A percentile compares a stretch with the other conserved stretches of the same genome.
Evolutionary conservation across 495 filamentous ascomycete genomes (phyloP).

Genomic region (Penicillium maclennaniae): DNA sequence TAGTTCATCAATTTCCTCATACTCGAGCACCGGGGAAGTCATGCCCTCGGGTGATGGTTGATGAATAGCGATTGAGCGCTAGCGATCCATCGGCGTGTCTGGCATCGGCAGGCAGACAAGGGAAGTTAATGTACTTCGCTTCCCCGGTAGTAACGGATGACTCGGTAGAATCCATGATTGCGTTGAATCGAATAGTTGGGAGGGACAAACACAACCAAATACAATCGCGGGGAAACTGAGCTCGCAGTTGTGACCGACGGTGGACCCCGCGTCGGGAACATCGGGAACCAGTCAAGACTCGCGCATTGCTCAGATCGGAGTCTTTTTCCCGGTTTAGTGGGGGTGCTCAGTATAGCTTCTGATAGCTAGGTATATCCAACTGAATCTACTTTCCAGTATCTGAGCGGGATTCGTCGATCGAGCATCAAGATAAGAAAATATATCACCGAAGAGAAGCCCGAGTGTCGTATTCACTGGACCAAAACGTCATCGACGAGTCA

Average conservation of each 20-base stretch:
- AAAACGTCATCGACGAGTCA: not conserved
- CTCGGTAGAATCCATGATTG: conserved; percentile 26
- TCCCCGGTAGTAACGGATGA: conserved; percentile 28
- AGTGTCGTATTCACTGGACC: not conserved
- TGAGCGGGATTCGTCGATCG: not conserved
- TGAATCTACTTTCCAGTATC: not conserved
- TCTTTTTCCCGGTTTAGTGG: conserved; percentile 15
- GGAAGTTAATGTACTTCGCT: conserved; percentile 61
- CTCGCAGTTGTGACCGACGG: conserved; percentile 24
- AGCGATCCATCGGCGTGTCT: conserved; percentile 57
- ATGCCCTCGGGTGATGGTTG: conserved; percentile 73
- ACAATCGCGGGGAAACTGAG: not conserved
- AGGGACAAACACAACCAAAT: not conserved
- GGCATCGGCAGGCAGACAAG: conserved; percentile 51
- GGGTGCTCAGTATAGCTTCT: not conserved
- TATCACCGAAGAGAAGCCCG: not conserved
- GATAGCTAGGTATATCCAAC: not conserved
- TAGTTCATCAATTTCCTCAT: conserved; percentile 13
- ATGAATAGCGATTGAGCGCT: conserved; percentile 67
- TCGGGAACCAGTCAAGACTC: conserved; percentile 16
- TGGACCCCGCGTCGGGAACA: conserved; percentile 16
- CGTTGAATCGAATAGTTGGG: not conserved
- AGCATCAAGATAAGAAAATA: too few relatives aligned
- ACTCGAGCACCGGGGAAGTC: conserved; percentile 93
- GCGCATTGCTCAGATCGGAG: conserved; percentile 26